Base-by-base conservation (phyloP, 805 yeast species). In the Wickerhamiella spandovensis region DNA sequence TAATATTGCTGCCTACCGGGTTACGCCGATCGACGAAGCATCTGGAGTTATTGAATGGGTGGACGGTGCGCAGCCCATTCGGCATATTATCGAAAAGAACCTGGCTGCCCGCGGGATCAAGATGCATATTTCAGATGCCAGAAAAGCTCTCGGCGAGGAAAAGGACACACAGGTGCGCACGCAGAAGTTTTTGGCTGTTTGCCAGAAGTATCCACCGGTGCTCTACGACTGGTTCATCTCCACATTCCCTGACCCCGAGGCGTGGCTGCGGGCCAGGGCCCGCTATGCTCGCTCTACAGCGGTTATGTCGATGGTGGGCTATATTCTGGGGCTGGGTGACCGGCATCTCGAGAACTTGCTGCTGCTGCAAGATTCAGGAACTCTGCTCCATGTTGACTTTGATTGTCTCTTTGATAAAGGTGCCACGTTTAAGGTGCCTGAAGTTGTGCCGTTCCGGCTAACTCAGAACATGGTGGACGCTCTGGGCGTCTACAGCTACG, bases 291-390 rank as follows among this genome's bases (percentile, higher is more conserved):
- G 95, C 49, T 79, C 95, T 0, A 72, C 84, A 24, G 96, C 97
- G 0, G 97, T 90, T 0, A 92, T 94, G 98, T 88, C 97, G 0
- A 87, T 92, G 72, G 95, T 90, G 5, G 98, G 99, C 0, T 86
- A 85, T 62, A 78, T 92, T 44, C 72, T 92, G 24, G 98, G 98
- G 8, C 72, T 92, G 47, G 99, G 99, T 22, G 99, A 92, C 65
- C 73, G 99, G 39, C 99, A 92, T 63, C 84, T 95, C 57, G 99
- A 92, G 61, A 92, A 92, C 61, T 78, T 92, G 20, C 67, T 92
- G 49, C 69, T 90, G 38, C 75, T 81, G 58, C 81, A 82, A 53
- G 75, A 72, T 42, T 75, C 81, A 3, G 98, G 98, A 1, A 79
- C 78, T 8, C 78, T 87, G 0, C 67, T 92, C 54, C 99, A 92